A percentile compares a stretch with the other conserved stretches of the same genome.
Evolutionary conservation across 805 yeast species (phyloP).

Genomic region (Wickerhamia fluorescens): DNA sequence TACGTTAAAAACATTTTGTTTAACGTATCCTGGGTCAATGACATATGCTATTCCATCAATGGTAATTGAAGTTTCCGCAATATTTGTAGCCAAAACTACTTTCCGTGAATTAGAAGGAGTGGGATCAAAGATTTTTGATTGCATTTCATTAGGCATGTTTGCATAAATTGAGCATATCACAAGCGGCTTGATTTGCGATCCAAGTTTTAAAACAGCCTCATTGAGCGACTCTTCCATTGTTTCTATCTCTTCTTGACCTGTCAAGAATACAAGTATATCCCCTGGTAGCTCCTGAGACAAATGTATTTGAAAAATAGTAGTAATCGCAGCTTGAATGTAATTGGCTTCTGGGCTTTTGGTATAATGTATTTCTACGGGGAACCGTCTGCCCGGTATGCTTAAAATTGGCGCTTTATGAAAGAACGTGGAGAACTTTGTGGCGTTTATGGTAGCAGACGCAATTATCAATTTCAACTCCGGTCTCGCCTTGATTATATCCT

Average conservation of each 20-base stretch:
- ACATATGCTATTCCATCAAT: conserved; percentile 38
- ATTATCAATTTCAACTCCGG: conserved; percentile 70
- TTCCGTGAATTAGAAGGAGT: conserved; percentile 76
- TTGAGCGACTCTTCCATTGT: conserved; percentile 61
- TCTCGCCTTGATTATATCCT: conserved; percentile 56
- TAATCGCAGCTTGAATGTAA: conserved; percentile 81
- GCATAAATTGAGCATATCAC: conserved; percentile 86
- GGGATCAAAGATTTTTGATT: conserved; percentile 74
- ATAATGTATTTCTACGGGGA: conserved; percentile 81
- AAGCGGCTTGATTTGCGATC: conserved; percentile 52
- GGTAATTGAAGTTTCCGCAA: conserved; percentile 51
- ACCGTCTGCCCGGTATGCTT: conserved; percentile 88
- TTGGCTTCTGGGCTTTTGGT: conserved; percentile 86
- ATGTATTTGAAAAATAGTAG: conserved; percentile 85
- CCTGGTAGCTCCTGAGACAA: conserved; percentile 58
- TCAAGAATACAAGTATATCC: conserved; percentile 82
- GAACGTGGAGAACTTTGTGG: conserved; percentile 75
- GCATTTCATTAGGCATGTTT: conserved; percentile 80
- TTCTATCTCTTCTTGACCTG: conserved; percentile 97
- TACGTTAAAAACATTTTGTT: conserved; percentile 36
- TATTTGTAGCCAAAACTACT: conserved; percentile 90
- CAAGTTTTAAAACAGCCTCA: conserved; percentile 60
- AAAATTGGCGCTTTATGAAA: conserved; percentile 82
- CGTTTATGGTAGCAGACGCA: conserved; percentile 94
- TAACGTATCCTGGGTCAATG: conserved; percentile 40